A percentile compares a stretch with the other conserved stretches of the same genome.
Conservation (phyloP, 257 asterid species). For the Ilex aquifolium region DNA sequence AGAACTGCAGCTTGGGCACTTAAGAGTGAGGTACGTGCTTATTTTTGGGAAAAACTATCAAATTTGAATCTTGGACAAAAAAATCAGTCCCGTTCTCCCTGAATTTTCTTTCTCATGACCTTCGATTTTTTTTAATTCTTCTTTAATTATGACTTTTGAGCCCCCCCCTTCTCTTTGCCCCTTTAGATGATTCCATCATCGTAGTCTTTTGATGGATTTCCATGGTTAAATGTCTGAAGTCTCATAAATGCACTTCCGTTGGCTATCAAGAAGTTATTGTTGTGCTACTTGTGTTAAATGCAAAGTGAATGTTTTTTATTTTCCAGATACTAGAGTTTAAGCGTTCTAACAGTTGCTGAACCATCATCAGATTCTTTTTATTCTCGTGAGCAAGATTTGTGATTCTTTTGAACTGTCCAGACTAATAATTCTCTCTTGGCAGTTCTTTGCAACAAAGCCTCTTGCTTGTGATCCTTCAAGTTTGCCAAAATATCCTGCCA, state of each 20-base stretch:
- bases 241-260: not conserved
- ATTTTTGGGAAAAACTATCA: not conserved
- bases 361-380: not conserved
- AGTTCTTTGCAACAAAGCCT: constrained; percentile 50
- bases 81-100: not conserved
- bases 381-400: not conserved
- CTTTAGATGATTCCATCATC: no score
- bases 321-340: not conserved
- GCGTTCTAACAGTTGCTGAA: not conserved
- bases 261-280: not conserved
- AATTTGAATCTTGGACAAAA: not conserved
- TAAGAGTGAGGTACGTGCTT: constrained; percentile 34
- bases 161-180: not conserved
- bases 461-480: constrained; percentile 54
- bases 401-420: not conserved
- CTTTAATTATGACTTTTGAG: not conserved
- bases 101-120: not conserved
- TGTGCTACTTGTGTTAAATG: not conserved
- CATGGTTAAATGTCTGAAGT: not conserved
- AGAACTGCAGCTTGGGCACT: constrained; percentile 51
- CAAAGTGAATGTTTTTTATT: no score
- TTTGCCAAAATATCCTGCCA: constrained; percentile 54
- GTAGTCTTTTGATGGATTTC: not conserved
- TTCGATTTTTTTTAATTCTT: not conserved
- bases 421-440: constrained; percentile 2